These are phyloP conservation scores for Paulownia fortunei DNA, from an alignment of 257 asterid genomes.

Conservation along the genomic window DNA sequence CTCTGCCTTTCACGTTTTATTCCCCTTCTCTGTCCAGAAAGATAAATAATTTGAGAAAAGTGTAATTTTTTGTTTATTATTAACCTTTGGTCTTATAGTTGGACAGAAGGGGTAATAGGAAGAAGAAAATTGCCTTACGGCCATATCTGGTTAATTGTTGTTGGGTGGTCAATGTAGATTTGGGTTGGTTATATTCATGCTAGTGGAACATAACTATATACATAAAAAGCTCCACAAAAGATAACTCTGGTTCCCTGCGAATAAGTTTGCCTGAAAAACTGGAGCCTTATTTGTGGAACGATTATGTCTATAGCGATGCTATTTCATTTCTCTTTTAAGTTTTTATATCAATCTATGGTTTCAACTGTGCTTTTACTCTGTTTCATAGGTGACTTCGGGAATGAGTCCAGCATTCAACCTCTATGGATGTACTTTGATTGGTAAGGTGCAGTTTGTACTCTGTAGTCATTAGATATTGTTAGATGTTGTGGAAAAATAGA, in stretches of 20 bases:
- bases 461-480: conserved; percentile 3
- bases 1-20: not conserved
- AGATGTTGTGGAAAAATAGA: too few relatives aligned
- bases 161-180: not conserved
- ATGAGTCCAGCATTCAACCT: conserved; percentile 82
- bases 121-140: not conserved
- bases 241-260: not conserved
- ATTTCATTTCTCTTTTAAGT: not conserved
- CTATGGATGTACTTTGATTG: conserved; percentile 77
- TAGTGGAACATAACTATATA: not conserved
- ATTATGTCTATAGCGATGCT: not conserved
- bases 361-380: conserved; percentile 20
- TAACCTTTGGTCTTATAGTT: not conserved
- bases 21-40: not conserved
- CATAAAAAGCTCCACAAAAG: not conserved
- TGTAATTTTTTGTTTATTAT: not conserved
- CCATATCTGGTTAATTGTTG: not conserved
- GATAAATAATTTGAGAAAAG: not conserved
- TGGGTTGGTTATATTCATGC: not conserved
- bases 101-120: not conserved
- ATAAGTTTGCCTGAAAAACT: not conserved
- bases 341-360: not conserved
- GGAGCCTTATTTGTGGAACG: not conserved
- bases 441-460: conserved; percentile 39
- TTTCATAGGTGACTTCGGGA: conserved; percentile 78